phyloP scores from a whole-genome alignment of 148 eudicot genomes.

The Persicaria tinctoria region DNA sequence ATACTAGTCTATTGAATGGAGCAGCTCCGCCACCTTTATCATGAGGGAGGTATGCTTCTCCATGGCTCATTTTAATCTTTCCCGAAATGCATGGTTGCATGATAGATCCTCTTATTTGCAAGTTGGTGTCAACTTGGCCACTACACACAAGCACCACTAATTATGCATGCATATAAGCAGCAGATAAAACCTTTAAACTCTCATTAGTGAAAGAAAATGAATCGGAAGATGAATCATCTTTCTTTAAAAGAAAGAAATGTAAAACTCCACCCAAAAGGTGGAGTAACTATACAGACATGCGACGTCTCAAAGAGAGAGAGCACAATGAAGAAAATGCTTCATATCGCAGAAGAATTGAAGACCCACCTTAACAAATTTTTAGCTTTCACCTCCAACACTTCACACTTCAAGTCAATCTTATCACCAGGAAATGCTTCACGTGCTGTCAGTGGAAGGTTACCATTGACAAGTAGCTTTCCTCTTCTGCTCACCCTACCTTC shows the following conservation, averaged over 20 bases:
- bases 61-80: constrained; percentile 84
- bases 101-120: constrained; percentile 90
- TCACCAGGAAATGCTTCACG: constrained; percentile 78
- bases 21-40: constrained; percentile 95
- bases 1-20: constrained; percentile 55
- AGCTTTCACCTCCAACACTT: constrained; percentile 86
- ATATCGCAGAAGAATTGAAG: background rate
- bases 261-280: background rate
- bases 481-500: constrained; percentile 94
- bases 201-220: background rate
- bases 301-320: background rate
- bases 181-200: background rate
- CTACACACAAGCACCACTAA: constrained; percentile 24
- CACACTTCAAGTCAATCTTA: constrained; percentile 93
- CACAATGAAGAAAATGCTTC: background rate
- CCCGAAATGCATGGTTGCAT: constrained; percentile 97
- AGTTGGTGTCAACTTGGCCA: constrained; percentile 95
- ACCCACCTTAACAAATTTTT: constrained; percentile 80
- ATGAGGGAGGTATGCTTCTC: constrained; percentile 95
- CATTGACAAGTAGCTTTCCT: constrained; percentile 84
- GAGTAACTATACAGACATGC: background rate
- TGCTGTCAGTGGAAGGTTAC: constrained; percentile 75
- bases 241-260: background rate
- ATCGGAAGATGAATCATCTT: background rate
- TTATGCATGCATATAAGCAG: background rate